phyloP scores from a whole-genome alignment of 805 yeast species.

The Wickerhamiella galacta region DNA sequence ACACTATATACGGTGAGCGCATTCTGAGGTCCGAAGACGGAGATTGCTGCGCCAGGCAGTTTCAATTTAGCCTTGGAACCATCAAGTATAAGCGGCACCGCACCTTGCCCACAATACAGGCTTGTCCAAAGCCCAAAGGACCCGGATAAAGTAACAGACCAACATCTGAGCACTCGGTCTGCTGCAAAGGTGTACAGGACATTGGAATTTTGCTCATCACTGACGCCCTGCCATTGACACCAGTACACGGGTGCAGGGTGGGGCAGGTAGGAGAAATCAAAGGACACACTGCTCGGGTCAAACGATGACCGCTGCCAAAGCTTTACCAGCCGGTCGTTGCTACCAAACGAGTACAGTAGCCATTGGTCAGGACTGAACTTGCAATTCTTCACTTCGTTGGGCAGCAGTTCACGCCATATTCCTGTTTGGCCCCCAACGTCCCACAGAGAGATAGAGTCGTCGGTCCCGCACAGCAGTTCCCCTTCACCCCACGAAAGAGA shows the following conservation, averaged over 20 bases:
- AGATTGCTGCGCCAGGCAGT: constrained; percentile 1
- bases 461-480: constrained; percentile 1
- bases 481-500: constrained; percentile 1
- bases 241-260: constrained; percentile 44
- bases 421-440: not conserved
- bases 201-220: constrained; percentile 27
- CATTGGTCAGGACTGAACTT: constrained; percentile 51
- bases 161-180: constrained; percentile 44
- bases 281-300: constrained; percentile 43
- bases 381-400: constrained; percentile 42
- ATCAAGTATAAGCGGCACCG: not conserved
- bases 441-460: not conserved
- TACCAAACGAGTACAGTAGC: constrained; percentile 46
- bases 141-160: not conserved
- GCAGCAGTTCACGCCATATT: constrained; percentile 35
- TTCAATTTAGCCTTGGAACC: not conserved
- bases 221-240: constrained; percentile 37
- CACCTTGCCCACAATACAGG: constrained; percentile 32
- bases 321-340: constrained; percentile 50
- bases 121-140: constrained; percentile 24
- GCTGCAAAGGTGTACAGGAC: constrained; percentile 48
- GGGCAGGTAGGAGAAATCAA: constrained; percentile 52
- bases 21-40: constrained; percentile 4
- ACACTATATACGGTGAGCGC: constrained; percentile 28
- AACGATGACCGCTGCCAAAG: constrained; percentile 64